Percentiles rank a stretch among this genome's conserved stretches.
Evolutionary conservation across 2,329 filamentous ascomycete genomes (phyloP).

Genomic region (Capronia coronata): DNA sequence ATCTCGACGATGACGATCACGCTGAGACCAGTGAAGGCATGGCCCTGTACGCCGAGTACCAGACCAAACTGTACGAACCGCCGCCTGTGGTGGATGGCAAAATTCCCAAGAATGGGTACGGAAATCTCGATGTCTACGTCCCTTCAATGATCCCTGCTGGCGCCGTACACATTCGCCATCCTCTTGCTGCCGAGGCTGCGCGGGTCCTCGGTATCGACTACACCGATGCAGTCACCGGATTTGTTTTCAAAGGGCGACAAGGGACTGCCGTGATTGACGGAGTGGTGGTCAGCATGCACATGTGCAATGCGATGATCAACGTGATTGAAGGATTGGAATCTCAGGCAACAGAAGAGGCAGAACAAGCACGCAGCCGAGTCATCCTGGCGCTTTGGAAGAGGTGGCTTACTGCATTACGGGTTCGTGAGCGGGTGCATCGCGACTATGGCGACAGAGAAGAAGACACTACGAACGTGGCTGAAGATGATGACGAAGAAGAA

Average conservation of each 20-base stretch:
- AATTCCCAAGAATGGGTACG: constrained; percentile 58
- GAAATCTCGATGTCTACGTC: constrained; percentile 59
- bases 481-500: constrained; percentile 34
- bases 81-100: constrained; percentile 67
- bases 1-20: constrained; percentile 38
- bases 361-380: constrained; percentile 47
- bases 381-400: constrained; percentile 54
- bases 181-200: constrained; percentile 50
- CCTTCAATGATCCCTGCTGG: constrained; percentile 58
- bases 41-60: constrained; percentile 51
- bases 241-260: constrained; percentile 76
- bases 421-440: constrained; percentile 63
- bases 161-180: constrained; percentile 51
- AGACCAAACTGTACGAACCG: constrained; percentile 66
- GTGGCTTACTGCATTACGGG: constrained; percentile 56
- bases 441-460: constrained; percentile 38
- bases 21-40: constrained; percentile 52
- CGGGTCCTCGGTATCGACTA: constrained; percentile 72
- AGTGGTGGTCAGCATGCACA: constrained; percentile 66
- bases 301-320: constrained; percentile 63
- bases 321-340: constrained; percentile 63
- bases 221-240: constrained; percentile 83
- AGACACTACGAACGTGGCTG: constrained; percentile 3
- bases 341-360: constrained; percentile 57
- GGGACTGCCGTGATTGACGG: constrained; percentile 79